Evolutionary conservation across 371 early-diverging fungal species (phyloP).

Genomic region (Cokeromyces recurvatus): DNA sequence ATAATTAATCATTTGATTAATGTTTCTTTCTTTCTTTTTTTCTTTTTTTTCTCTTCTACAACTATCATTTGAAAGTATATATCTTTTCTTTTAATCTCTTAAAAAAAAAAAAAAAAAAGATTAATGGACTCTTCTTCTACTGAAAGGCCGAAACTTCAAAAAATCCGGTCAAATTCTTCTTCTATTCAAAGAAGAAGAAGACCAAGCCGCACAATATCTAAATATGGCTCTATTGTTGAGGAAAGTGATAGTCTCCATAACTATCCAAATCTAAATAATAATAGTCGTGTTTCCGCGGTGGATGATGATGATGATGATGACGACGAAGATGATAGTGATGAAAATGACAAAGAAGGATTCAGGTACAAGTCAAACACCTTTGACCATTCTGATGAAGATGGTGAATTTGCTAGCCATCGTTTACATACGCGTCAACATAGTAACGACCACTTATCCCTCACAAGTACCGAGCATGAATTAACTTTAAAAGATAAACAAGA

Average conservation of each 20-base stretch:
- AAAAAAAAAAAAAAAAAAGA: too few relatives aligned
- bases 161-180: slow-evolving; percentile 13
- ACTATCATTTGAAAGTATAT: too few relatives aligned
- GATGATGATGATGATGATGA: background rate
- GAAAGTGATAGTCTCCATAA: slow-evolving; percentile 6
- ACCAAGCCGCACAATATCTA: slow-evolving; percentile 13
- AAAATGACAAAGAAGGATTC: background rate
- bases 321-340: background rate
- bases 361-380: too few relatives aligned
- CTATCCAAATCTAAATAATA: too few relatives aligned
- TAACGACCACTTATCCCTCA: slow-evolving; percentile 8
- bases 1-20: too few relatives aligned
- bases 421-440: background rate
- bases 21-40: too few relatives aligned
- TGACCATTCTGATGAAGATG: background rate
- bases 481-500: slow-evolving; percentile 68
- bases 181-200: slow-evolving; percentile 1
- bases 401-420: background rate
- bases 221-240: slow-evolving; percentile 20
- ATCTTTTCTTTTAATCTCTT: too few relatives aligned
- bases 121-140: too few relatives aligned
- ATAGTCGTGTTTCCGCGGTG: too few relatives aligned
- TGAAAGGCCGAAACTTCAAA: slow-evolving; percentile 14
- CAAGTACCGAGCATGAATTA: slow-evolving; percentile 40
- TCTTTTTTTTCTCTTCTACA: too few relatives aligned